phyloP scores from a whole-genome alignment of 1,284 basidiomycete genomes.

The Puccinia brachypodii region DNA sequence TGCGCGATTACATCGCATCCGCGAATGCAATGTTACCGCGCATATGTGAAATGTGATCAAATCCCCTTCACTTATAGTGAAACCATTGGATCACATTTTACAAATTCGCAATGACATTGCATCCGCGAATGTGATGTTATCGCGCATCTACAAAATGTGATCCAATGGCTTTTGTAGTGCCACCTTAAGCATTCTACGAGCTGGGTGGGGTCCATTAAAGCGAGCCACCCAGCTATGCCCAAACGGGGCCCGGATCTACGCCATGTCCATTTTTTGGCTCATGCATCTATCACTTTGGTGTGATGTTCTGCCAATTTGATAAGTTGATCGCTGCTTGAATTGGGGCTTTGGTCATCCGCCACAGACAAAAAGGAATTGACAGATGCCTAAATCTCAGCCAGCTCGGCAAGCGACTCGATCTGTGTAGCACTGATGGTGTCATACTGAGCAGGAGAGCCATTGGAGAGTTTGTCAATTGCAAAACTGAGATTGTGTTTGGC shows the following conservation, averaged over 20 bases:
- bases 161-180: neutral
- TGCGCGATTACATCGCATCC: too few relatives aligned
- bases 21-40: neutral
- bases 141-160: neutral
- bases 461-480: slow-evolving; percentile 32
- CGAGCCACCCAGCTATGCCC: slow-evolving; percentile 18
- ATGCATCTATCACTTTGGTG: slow-evolving; percentile 36
- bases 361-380: slow-evolving; percentile 17
- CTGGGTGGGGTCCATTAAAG: neutral
- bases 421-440: slow-evolving; percentile 41
- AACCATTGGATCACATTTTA: too few relatives aligned
- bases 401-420: slow-evolving; percentile 36
- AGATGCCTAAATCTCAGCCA: slow-evolving; percentile 26
- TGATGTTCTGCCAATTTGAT: slow-evolving; percentile 34
- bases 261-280: slow-evolving; percentile 48
- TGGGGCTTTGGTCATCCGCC: slow-evolving; percentile 27
- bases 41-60: neutral
- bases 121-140: neutral
- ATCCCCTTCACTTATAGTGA: neutral
- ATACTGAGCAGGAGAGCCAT: slow-evolving; percentile 42
- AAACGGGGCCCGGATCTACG: slow-evolving; percentile 32
- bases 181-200: slow-evolving; percentile 10
- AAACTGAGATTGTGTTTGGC: neutral
- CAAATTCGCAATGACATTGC: too few relatives aligned
- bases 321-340: slow-evolving; percentile 11